A percentile compares a stretch with the other conserved stretches of the same genome.
Evolutionary conservation across 2,329 filamentous ascomycete species (phyloP).

Genomic region (Ophioceras dolichostomum): DNA sequence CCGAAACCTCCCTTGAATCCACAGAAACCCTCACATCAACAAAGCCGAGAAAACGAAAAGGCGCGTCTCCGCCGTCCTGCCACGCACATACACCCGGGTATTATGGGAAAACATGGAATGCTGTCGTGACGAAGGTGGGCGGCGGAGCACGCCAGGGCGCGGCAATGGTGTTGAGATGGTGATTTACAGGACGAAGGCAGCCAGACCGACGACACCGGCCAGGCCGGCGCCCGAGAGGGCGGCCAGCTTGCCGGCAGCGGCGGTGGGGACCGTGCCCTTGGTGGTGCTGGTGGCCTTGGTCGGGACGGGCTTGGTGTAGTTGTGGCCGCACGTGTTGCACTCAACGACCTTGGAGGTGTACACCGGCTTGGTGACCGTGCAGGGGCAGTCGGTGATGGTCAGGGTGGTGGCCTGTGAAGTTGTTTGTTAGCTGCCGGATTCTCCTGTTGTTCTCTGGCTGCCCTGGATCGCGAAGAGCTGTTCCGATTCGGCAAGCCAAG

Average conservation of each 20-base stretch:
- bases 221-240: conserved; percentile 46
- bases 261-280: conserved; percentile 30
- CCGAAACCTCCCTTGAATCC: no score
- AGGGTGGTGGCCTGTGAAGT: conserved; percentile 56
- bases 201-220: conserved; percentile 47
- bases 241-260: conserved; percentile 42
- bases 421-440: background rate
- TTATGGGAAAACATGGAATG: no score
- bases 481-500: no score
- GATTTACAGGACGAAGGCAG: conserved; percentile 43
- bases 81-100: no score
- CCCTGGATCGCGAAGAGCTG: no score
- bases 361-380: conserved; percentile 52
- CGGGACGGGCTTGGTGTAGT: conserved; percentile 18
- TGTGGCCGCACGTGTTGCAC: conserved; percentile 39
- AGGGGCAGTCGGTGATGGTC: conserved; percentile 55
- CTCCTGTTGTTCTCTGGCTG: no score
- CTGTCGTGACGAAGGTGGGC: no score
- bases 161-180: conserved; percentile 5
- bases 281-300: conserved; percentile 25
- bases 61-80: no score
- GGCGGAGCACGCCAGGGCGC: no score
- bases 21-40: no score
- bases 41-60: no score
- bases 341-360: conserved; percentile 35